Evolutionary conservation across 352 stramenopile genomes (phyloP), one percentile per base, ranked within the genome.

Genomic region (Phytopythium oedochilum): DNA sequence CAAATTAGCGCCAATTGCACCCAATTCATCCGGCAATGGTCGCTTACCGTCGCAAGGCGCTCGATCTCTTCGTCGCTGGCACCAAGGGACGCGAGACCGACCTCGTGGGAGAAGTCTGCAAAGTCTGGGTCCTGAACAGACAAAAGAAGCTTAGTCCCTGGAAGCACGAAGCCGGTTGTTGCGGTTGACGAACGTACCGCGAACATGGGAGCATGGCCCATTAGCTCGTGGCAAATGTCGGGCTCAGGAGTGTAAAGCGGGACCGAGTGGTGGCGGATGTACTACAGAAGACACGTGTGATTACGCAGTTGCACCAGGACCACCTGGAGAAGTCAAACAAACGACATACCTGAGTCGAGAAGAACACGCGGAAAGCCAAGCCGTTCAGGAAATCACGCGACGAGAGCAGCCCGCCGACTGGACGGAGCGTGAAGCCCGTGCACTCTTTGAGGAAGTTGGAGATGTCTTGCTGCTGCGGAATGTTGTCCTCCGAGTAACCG

Each of bases 301-400:
- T 23, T 17, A 23, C 11, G 20, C 22, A 50, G 17, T 5, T 32
- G 5, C 22, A 6, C 5, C 1, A 35, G 26, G 3, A 20, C 5
- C 43, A 50, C 6, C 17, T 23, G 25, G 5, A 18, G 22, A 22
- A 49, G 11, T n/a, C 43, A 29, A 9, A n/a, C n/a, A n/a, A n/a
- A n/a, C n/a, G n/a, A n/a, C 47, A 23, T 59, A 90, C 80, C 73
- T 89, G 96, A 6, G 96, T 99, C 31, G 85, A 98, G 73, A 98
- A 99, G 73, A 99, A 99, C 0, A 97, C 93, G n/a, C 96, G 89
- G 78, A 99, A 99, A 4, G 97, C 96, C 32, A 99, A 75, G 31
- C 92, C 97, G 70, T 98, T 99, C 9, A 99, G 73, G 65, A 99
- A 99, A 61, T 99, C 96, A 23, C 97, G 86, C 40, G 92, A 97